Evolutionary conservation across 176 grass and related monocot species (phyloP).

Genomic region (Triticum urartu): DNA sequence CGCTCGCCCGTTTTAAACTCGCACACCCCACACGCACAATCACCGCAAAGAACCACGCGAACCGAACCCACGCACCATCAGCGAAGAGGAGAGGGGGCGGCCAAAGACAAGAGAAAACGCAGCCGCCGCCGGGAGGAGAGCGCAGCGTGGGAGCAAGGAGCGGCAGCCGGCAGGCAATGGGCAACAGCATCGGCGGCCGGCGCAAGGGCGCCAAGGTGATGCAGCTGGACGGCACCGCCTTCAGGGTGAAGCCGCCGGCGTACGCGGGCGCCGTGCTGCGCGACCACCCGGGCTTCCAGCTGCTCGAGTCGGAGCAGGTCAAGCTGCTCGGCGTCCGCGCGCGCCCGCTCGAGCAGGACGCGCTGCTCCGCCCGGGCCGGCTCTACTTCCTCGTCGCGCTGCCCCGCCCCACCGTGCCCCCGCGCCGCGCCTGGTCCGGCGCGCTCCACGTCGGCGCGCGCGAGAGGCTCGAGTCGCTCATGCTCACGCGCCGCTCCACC

Average conservation of each 20-base stretch:
- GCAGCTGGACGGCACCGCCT: slow-evolving; percentile 85
- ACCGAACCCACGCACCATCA: background rate
- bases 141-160: background rate
- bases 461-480: slow-evolving; percentile 87
- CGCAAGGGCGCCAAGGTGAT: slow-evolving; percentile 87
- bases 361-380: slow-evolving; percentile 49
- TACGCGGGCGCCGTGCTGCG: slow-evolving; percentile 50
- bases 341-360: slow-evolving; percentile 49
- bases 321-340: slow-evolving; percentile 69
- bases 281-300: slow-evolving; percentile 60
- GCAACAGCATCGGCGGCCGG: slow-evolving; percentile 73
- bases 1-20: slow-evolving; percentile 37
- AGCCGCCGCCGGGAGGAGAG: too few species aligned
- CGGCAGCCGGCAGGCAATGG: slow-evolving; percentile 43
- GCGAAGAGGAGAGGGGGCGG: background rate
- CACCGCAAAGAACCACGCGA: slow-evolving; percentile 11
- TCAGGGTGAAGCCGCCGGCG: slow-evolving; percentile 70
- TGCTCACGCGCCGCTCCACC: slow-evolving; percentile 82
- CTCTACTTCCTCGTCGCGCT: slow-evolving; percentile 95
- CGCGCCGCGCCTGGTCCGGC: slow-evolving; percentile 73
- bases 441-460: slow-evolving; percentile 65
- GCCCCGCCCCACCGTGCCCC: slow-evolving; percentile 32
- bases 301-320: slow-evolving; percentile 73
- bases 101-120: background rate
- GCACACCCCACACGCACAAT: slow-evolving; percentile 2